A percentile compares a stretch with the other conserved stretches of the same genome.
Conservation (phyloP, 75 land plant genomes). For the Azolla pinnata region DNA sequence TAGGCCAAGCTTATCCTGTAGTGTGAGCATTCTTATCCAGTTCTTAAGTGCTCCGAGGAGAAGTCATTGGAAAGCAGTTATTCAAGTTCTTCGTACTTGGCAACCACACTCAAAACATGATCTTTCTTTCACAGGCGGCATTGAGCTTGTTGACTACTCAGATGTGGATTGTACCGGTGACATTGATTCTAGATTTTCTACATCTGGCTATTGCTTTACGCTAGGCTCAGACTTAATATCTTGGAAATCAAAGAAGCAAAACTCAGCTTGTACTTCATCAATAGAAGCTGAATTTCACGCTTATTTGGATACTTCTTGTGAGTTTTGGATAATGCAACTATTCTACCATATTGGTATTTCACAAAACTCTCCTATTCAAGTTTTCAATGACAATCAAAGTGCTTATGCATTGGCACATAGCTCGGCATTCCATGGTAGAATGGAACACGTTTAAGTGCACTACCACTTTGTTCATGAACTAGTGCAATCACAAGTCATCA, state of each 20-base stretch:
- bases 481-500: too few relatives aligned
- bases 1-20: conserved; percentile 5
- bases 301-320: conserved; percentile 5
- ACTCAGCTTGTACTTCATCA: not conserved
- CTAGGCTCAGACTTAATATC: conserved; percentile 14
- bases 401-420: conserved; percentile 6
- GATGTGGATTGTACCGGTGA: conserved; percentile 23
- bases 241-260: conserved; percentile 22
- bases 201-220: conserved; percentile 15
- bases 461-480: not conserved
- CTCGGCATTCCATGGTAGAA: not conserved
- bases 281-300: conserved; percentile 15
- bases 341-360: conserved; percentile 6
- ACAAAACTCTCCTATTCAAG: not conserved
- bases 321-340: conserved; percentile 17
- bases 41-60: conserved; percentile 6
- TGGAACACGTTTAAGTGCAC: conserved; percentile 8
- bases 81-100: conserved; percentile 9
- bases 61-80: conserved; percentile 10
- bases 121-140: not conserved
- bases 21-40: conserved; percentile 1
- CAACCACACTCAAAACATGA: not conserved
- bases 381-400: conserved; percentile 2
- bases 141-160: conserved; percentile 6
- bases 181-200: conserved; percentile 16